Base-by-base conservation (phyloP, 805 yeast genomes). In the Starmerella geochares region DNA sequence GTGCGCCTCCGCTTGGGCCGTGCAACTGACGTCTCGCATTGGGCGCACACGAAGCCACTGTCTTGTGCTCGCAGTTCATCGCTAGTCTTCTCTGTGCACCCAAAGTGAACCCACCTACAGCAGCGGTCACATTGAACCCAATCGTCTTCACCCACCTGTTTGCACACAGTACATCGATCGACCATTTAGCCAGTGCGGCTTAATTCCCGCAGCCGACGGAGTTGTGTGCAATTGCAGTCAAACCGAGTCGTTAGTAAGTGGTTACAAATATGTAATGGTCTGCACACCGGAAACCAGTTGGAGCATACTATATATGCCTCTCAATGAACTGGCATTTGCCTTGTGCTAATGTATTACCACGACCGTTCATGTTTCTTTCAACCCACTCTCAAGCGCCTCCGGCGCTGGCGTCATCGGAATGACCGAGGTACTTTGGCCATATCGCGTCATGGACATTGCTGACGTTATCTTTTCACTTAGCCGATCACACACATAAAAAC, bases 101-200 rank as follows among this genome's bases (percentile, higher is more conserved):
- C 61, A 17, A 65, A 58, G 59, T 81, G 87, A 59, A 58, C 73
- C 86, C 85, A 73, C 51, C 65, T 67, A 17, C 65, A 57, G 61
- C 85, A 79, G 4, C 61, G 54, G 32, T 75, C 79, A 62, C 87
- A 81, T 45, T 71, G 74, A 7, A 79, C 66, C 86, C 86, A 80
- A 28, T 62, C 56, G 7, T 31, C 45, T 27, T 27, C 46, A 16
- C 39, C 29, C 5, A 10, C 28, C 13, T 32, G 24, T n/a, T 35
- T 29, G 45, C 52, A 49, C 5, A 39, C 29, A 13, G 31, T 23
- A 27, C 52, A 49, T 10, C 32, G 37, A 28, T 42, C 46, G 10
- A 29, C 28, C 33, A 25, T 17, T 27, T n/a, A n/a, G n/a, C n/a
- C n/a, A n/a, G n/a, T n/a, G n/a, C n/a, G n/a, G n/a, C n/a, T n/a